Evolutionary conservation across 192 early-diverging fungal species (phyloP), one percentile per base, ranked within the genome.

Genomic region (Polychytrium aggregatum): DNA sequence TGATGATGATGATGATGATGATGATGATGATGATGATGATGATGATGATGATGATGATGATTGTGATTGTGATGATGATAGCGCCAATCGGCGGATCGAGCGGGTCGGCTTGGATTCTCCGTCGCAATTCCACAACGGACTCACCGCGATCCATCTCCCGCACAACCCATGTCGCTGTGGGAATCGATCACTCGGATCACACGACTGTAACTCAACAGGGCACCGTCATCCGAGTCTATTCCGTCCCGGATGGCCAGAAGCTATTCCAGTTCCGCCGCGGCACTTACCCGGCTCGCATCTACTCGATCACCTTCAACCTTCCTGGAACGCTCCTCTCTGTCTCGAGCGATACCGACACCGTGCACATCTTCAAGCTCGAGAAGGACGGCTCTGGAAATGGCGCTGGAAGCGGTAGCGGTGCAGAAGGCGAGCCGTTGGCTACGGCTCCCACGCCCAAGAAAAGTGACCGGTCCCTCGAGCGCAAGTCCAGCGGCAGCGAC

Each of bases 151-250:
- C n/a, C n/a, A n/a, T n/a, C n/a, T n/a, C n/a, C n/a, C n/a, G n/a
- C n/a, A n/a, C n/a, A n/a, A n/a, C n/a, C n/a, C n/a, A n/a, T n/a
- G n/a, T n/a, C n/a, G n/a, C n/a, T n/a, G n/a, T n/a, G n/a, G n/a
- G n/a, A n/a, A n/a, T n/a, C n/a, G n/a, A n/a, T n/a, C n/a, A n/a
- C n/a, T n/a, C n/a, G n/a, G n/a, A n/a, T n/a, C 4, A 17, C 28
- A 18, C 22, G 43, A 8, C 39, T 5, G 13, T 13, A 6, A 28
- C 11, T n/a, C 31, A 33, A 33, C 31, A 75, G 72, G 95, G 95
- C 9, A 98, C 95, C 1, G 87, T 98, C 0, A 95, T 98, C 49
- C 80, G 95, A 28, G 91, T 98, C 5, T 97, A 90, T 60, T 78
- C 86, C 14, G 75, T 93, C 18, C 85, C 87, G 4, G 72, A 82